Evolutionary conservation across 2,329 filamentous ascomycete species (phyloP), one percentile per base, ranked within the genome.

Genomic region (Monilinia laxa): DNA sequence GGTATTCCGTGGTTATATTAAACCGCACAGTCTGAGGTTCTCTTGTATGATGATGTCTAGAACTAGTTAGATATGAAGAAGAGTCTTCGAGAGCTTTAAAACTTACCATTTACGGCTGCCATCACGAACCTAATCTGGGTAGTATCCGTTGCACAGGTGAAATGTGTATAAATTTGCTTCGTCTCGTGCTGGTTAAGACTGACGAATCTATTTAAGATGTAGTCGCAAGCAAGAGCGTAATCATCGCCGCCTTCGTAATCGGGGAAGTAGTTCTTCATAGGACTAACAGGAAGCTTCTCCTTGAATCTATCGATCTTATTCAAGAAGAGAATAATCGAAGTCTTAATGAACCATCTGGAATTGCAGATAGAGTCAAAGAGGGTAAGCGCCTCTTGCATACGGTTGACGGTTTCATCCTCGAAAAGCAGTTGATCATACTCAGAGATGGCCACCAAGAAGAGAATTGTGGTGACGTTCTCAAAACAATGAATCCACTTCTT

Each of bases 91-190:
- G 25, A 57, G 28, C 40, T 16, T 23, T 16, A 52, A 38, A 57
- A 78, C 89, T 76, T 85, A 97, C 93, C 93, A 82, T 99, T 99
- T 77, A 99, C 95, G 73, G 95, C 95, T 70, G 94, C 93, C 95
- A 99, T 99, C 81, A 99, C 95, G 84, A 99, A 98, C 77, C 95
- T 90, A 76, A 99, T 99, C 80, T 99, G 95, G 76, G 95, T 97
- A 42, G 95, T 99, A 78, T 99, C 95, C 59, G 95, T 99, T 69
- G 95, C 95, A 79, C 95, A 98, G 62, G 95, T 99, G 82, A 99
- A 99, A 81, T 98, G 95, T 68, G 95, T 99, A 85, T 99, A 99
- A 79, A 99, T 98, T 80, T 99, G 95, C 85, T 99, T 99, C 65
- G 93, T 97, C 83, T 98, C 95, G 79, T 97, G 94, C 81, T 98